phyloP scores from a whole-genome alignment of 2,329 filamentous ascomycete genomes.

The Tetracladium maxilliforme region DNA sequence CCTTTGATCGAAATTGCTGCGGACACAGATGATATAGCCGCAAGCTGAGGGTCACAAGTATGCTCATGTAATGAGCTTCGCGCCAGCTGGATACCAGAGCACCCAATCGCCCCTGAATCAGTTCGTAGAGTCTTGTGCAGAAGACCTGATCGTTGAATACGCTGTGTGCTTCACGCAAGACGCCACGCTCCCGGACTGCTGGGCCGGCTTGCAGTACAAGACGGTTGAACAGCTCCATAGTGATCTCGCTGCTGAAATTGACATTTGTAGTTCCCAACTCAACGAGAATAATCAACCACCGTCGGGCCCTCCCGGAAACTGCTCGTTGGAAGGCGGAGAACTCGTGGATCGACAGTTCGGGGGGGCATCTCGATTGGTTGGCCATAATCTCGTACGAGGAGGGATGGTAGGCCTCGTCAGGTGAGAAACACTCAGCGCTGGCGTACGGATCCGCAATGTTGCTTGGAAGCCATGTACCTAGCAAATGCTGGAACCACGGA shows the following conservation, averaged over 20 bases:
- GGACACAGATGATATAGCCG: constrained; percentile 16
- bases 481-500: no score
- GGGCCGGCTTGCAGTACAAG: constrained; percentile 42
- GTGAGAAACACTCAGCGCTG: no score
- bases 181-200: constrained; percentile 7
- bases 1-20: constrained; percentile 2
- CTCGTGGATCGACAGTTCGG: constrained; percentile 28
- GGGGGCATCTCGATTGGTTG: constrained; percentile 27
- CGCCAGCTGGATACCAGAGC: constrained; percentile 39
- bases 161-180: constrained; percentile 29
- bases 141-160: constrained; percentile 34
- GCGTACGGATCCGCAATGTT: no score
- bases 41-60: constrained; percentile 33
- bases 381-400: constrained; percentile 26
- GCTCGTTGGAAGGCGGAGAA: constrained; percentile 29
- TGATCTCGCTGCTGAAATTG: constrained; percentile 42
- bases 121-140: constrained; percentile 27
- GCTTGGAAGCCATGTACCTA: no score
- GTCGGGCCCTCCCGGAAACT: constrained; percentile 22
- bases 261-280: constrained; percentile 37
- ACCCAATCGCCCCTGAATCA: constrained; percentile 28
- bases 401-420: no score
- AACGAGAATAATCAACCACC: constrained; percentile 30
- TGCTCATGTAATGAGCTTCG: constrained; percentile 41
- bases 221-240: constrained; percentile 30